phyloP scores from a whole-genome alignment of 495 filamentous ascomycete genomes.

The Penicillium subrubescens region DNA sequence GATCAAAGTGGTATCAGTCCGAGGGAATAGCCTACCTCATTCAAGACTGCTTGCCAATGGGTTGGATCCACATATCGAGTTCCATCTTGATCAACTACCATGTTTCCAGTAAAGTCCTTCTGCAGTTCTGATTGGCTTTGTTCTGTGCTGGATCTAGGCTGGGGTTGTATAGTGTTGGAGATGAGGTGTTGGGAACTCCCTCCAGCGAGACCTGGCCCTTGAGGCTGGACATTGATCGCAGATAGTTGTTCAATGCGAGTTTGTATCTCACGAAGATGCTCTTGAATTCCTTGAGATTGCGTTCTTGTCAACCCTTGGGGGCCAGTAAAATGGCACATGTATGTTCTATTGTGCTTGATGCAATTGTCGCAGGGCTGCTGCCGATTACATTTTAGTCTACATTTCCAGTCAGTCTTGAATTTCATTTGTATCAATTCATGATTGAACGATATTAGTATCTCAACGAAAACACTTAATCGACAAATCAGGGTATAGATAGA shows the following conservation, averaged over 20 bases:
- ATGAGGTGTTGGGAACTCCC: not conserved
- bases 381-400: slow-evolving; percentile 49
- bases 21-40: slow-evolving; percentile 31
- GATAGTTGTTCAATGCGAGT: slow-evolving; percentile 21
- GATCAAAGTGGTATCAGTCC: not conserved
- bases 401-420: slow-evolving; percentile 3
- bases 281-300: slow-evolving; percentile 21
- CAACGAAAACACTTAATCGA: not conserved
- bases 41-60: slow-evolving; percentile 44
- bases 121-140: not conserved
- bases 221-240: slow-evolving; percentile 1
- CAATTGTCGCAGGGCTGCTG: slow-evolving; percentile 45
- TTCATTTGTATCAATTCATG: not conserved
- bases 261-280: slow-evolving; percentile 20
- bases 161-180: not conserved
- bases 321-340: slow-evolving; percentile 34
- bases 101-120: slow-evolving; percentile 56
- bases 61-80: slow-evolving; percentile 38
- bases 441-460: not conserved
- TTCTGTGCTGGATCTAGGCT: not conserved
- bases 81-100: slow-evolving; percentile 59
- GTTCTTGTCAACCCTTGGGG: slow-evolving; percentile 11
- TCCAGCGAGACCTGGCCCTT: not conserved
- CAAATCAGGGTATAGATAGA: not conserved
- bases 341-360: slow-evolving; percentile 31